Conservation (phyloP, 2,329 filamentous ascomycete genomes). For the Pestalotiopsis sp. region DNA sequence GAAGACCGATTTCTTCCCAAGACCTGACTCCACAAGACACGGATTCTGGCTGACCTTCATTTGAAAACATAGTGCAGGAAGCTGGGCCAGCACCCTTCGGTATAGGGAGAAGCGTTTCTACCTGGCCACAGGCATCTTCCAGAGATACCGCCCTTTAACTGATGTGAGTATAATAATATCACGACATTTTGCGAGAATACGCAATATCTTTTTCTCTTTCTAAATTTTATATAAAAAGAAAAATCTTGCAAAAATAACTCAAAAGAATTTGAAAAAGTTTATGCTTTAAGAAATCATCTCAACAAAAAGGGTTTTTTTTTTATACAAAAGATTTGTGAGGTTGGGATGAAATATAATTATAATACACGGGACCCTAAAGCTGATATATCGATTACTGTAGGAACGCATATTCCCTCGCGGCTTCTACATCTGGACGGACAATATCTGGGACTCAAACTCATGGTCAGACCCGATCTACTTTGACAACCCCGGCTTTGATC, state of each 20-base stretch:
- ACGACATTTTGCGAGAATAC: too few relatives aligned
- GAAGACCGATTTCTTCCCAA: too few relatives aligned
- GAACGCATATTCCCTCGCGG: conserved; percentile 53
- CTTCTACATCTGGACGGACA: conserved; percentile 54
- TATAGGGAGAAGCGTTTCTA: conserved; percentile 46
- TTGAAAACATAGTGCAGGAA: conserved; percentile 35
- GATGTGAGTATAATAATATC: conserved; percentile 20
- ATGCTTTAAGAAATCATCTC: too few relatives aligned
- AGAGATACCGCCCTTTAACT: conserved; percentile 40
- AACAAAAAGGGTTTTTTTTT: background rate
- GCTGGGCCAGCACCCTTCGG: conserved; percentile 49
- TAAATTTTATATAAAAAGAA: background rate
- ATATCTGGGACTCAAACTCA: conserved; percentile 51
- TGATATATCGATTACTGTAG: background rate
- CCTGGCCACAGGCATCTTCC: conserved; percentile 45
- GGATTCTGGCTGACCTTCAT: background rate
- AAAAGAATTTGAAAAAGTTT: too few relatives aligned
- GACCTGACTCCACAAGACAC: background rate
- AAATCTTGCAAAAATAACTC: too few relatives aligned
- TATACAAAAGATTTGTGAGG: background rate
- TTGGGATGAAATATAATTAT: too few relatives aligned
- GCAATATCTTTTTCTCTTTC: too few relatives aligned
- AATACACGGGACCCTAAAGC: too few relatives aligned
- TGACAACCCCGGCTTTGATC: conserved; percentile 55
- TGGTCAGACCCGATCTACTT: conserved; percentile 59